Evolutionary conservation across 352 stramenopile genomes (phyloP), one percentile per base, ranked within the genome.

Genomic region (Globisporangium okanoganense): DNA sequence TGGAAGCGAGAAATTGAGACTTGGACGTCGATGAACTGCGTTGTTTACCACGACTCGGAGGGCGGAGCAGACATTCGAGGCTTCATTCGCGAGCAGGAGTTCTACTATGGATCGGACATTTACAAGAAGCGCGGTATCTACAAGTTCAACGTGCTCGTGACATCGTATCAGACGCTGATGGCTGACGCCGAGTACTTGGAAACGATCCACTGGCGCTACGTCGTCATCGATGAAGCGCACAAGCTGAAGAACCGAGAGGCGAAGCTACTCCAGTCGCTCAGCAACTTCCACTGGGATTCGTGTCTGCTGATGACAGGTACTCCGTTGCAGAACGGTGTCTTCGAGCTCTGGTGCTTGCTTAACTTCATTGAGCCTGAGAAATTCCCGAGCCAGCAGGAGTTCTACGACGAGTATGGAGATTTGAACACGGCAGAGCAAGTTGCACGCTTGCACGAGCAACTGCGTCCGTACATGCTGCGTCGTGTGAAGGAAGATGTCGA

Each of bases 401-500:
- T 99, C 69, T 93, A 98, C 66, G 92, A 98, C 43, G 78, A 98
- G 61, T 99, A 98, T 72, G 95, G 95, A 36, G 92, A 99, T 62
- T 87, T 99, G 67, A 96, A 92, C 61, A 98, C 96, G 58, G 87
- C 92, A 0, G 87, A 95, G 40, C 96, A 99, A 72, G 97, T 99
- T 18, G 95, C 97, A 47, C 86, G 80, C 9, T 73, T 99, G 45
- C 97, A 99, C 61, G 79, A 97, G 10, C 94, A 98, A 64, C 87
- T 99, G 58, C 97, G 95, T 43, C 97, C 97, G 20, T 99, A 98
- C 69, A 98, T 99, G 94, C 79, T 99, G 54, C 95, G 98, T 52
- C 94, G 97, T 57, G 95, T 99, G 13, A 99, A 99, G 72, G 97
- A 99, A 79, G 98, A 99, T 78, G 98, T 99, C 7, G 98, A 99